Evolutionary conservation across 192 early-diverging fungal genomes (phyloP).

Genomic region (Kappamyces sp.): DNA sequence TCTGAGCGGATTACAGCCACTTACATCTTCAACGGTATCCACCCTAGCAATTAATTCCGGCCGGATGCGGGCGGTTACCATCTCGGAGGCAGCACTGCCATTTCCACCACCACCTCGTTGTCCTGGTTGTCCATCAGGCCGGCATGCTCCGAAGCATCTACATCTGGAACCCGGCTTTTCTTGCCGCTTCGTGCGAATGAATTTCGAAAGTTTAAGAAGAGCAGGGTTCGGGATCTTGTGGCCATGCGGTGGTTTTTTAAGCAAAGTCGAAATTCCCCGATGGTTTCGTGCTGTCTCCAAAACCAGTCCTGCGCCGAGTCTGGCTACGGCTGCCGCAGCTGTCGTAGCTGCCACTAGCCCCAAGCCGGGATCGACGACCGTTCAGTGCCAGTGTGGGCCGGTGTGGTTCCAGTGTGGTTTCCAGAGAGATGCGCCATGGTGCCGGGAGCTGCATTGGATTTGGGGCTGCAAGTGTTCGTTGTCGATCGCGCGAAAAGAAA

Average conservation of each 20-base stretch:
- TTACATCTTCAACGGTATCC: slow-evolving; percentile 85
- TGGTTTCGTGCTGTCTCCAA: too few relatives aligned
- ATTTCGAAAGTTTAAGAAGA: slow-evolving; percentile 92
- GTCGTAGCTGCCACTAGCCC: too few relatives aligned
- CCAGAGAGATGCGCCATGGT: not conserved
- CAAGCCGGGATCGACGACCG: too few relatives aligned
- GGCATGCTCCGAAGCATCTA: slow-evolving; percentile 47
- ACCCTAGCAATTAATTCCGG: slow-evolving; percentile 47
- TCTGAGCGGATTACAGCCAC: slow-evolving; percentile 41
- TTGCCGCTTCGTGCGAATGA: slow-evolving; percentile 62
- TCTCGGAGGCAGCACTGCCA: slow-evolving; percentile 83
- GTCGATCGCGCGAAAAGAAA: not conserved
- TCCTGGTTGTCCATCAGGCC: slow-evolving; percentile 51
- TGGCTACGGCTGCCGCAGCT: too few relatives aligned
- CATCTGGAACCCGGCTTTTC: slow-evolving; percentile 12
- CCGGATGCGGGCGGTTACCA: slow-evolving; percentile 48
- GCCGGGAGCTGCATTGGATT: not conserved
- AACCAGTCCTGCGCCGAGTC: too few relatives aligned
- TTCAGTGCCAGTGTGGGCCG: too few relatives aligned
- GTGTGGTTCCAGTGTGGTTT: too few relatives aligned
- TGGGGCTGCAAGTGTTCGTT: not conserved
- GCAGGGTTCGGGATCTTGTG: slow-evolving; percentile 80
- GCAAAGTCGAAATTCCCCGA: not conserved
- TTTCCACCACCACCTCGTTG: slow-evolving; percentile 79
- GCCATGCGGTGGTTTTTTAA: slow-evolving; percentile 39